Evolutionary conservation across 1,284 basidiomycete genomes (phyloP).

Genomic region (Sutorius eximius): DNA sequence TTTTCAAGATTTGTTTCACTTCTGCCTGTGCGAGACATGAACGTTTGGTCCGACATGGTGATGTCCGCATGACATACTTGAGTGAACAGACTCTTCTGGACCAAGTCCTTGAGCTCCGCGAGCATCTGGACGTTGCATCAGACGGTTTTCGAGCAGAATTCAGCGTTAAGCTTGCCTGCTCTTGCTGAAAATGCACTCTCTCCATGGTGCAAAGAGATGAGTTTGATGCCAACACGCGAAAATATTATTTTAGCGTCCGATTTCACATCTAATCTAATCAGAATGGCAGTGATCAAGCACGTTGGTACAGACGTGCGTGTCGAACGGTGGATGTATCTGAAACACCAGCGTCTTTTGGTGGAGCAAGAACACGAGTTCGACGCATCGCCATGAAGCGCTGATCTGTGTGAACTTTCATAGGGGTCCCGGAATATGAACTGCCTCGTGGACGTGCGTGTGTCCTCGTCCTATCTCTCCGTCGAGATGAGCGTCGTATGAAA

Average conservation of each 20-base stretch:
- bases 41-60: neutral
- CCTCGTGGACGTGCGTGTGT: neutral
- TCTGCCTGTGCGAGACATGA: constrained; percentile 42
- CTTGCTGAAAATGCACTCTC: constrained; percentile 92
- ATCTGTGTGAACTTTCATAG: constrained; percentile 10
- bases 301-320: neutral
- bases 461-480: neutral
- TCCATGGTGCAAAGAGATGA: constrained; percentile 60
- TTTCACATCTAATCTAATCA: constrained; percentile 20
- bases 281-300: neutral
- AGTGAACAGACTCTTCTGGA: constrained; percentile 85
- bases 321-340: neutral
- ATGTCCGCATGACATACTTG: constrained; percentile 50
- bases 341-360: neutral
- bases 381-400: constrained; percentile 5
- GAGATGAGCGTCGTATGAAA: neutral
- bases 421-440: neutral
- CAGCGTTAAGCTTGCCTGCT: constrained; percentile 56
- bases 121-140: constrained; percentile 64
- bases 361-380: neutral
- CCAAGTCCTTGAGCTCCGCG: constrained; percentile 92
- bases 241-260: neutral
- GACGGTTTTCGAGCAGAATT: constrained; percentile 2
- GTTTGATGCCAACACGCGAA: neutral
- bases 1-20: constrained; percentile 83